Conservation (phyloP, 192 early-diverging fungal species). For the Coemansia sp. region DNA sequence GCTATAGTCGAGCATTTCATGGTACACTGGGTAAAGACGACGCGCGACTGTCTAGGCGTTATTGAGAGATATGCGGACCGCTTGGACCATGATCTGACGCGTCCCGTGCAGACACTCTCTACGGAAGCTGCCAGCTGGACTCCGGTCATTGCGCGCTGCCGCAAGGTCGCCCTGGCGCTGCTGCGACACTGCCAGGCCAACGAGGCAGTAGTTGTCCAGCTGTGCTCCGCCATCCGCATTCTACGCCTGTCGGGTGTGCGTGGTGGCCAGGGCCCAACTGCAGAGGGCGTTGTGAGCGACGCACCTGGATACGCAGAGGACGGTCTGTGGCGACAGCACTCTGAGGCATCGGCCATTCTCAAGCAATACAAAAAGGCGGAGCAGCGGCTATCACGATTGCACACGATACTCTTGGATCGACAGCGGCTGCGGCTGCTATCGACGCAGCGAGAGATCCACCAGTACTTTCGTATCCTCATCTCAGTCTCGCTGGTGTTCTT, state of each 20-base stretch:
- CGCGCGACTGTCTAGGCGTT: constrained; percentile 15
- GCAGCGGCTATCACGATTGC: constrained; percentile 45
- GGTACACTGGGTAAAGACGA: constrained; percentile 35
- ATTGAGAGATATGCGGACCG: constrained; percentile 31
- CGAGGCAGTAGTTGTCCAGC: constrained; percentile 32
- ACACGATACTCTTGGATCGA: constrained; percentile 51
- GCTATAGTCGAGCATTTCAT: constrained; percentile 25
- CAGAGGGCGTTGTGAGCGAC: constrained; percentile 4
- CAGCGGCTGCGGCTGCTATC: constrained; percentile 42
- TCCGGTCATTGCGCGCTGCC: constrained; percentile 52
- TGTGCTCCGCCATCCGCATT: constrained; percentile 23
- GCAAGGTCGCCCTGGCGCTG: constrained; percentile 48
- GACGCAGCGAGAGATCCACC: constrained; percentile 42
- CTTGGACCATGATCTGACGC: constrained; percentile 46
- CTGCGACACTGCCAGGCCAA: constrained; percentile 49
- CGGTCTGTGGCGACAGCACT: constrained; percentile 15
- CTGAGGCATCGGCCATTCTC: constrained; percentile 9
- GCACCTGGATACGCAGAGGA: constrained; percentile 18
- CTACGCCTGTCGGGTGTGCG: constrained; percentile 9
- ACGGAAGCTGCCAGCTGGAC: constrained; percentile 47
- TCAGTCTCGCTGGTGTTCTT: constrained; percentile 46
- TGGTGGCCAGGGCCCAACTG: neutral
- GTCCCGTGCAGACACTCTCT: constrained; percentile 26
- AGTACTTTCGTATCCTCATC: constrained; percentile 48
- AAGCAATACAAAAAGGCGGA: constrained; percentile 43